Conservation (phyloP, 768 basidiomycete species). For the Tylopilus sp. region DNA sequence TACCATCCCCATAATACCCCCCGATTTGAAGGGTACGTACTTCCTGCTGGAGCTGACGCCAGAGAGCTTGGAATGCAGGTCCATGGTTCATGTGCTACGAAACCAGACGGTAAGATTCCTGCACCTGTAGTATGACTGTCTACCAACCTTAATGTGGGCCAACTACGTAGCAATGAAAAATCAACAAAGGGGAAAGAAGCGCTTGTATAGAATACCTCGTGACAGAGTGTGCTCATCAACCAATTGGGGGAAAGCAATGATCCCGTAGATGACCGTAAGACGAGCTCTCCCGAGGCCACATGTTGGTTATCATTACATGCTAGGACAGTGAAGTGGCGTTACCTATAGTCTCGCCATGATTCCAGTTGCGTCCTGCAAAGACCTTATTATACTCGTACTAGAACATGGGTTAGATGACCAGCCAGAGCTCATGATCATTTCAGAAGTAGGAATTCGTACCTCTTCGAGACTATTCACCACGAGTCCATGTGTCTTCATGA, state of each 20-base stretch:
- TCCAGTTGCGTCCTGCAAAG: conserved; percentile 85
- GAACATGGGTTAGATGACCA: not conserved
- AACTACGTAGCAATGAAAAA: conserved; percentile 42
- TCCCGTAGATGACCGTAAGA: conserved; percentile 60
- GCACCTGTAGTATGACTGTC: not conserved
- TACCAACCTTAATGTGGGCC: conserved; percentile 72
- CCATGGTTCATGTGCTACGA: conserved; percentile 79
- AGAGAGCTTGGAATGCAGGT: conserved; percentile 68
- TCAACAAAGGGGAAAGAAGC: conserved; percentile 8
- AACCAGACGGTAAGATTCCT: not conserved
- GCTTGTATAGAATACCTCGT: conserved; percentile 54
- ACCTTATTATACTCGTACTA: conserved; percentile 79
- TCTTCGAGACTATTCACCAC: conserved; percentile 78
- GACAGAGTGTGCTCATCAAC: conserved; percentile 77
- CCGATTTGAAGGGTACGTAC: conserved; percentile 65
- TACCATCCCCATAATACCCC: conserved; percentile 85
- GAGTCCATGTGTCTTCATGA: conserved; percentile 81
- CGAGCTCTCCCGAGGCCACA: conserved; percentile 54
- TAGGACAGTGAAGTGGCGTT: not conserved
- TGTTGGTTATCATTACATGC: not conserved
- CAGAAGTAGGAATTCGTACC: conserved; percentile 37
- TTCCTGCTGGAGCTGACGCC: conserved; percentile 62
- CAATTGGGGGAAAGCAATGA: conserved; percentile 59
- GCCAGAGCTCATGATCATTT: not conserved
- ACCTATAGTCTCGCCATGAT: conserved; percentile 78